A percentile compares a stretch with the other conserved stretches of the same genome.
Evolutionary conservation across 1,284 basidiomycete species (phyloP).

Genomic region (Apiotrichum gamsii): DNA sequence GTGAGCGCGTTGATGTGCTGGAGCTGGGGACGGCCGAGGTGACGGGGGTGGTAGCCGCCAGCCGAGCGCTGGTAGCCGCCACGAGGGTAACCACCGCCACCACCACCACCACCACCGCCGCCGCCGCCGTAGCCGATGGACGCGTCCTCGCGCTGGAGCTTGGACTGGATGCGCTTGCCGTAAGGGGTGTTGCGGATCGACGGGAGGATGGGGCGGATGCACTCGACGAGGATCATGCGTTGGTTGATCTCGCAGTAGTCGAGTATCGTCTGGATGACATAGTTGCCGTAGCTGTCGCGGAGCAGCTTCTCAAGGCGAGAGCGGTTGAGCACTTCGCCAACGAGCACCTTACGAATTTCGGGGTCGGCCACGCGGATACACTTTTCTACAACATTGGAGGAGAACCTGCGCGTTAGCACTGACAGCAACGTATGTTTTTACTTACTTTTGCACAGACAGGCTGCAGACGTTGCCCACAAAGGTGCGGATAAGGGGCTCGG

Average conservation of each 20-base stretch:
- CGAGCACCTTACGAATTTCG: conserved; percentile 84
- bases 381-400: conserved; percentile 50
- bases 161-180: conserved; percentile 95
- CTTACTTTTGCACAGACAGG: conserved; percentile 96
- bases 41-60: conserved; percentile 37
- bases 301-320: conserved; percentile 91
- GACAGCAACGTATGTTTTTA: conserved; percentile 60
- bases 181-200: conserved; percentile 96
- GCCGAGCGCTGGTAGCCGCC: conserved; percentile 36
- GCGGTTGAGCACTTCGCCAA: conserved; percentile 92
- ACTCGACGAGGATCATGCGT: conserved; percentile 76
- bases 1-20: conserved; percentile 49
- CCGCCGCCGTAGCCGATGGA: conserved; percentile 52
- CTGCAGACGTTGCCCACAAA: conserved; percentile 97
- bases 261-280: conserved; percentile 88
- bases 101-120: conserved; percentile 31
- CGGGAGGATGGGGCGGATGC: conserved; percentile 91
- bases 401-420: conserved; percentile 25
- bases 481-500: conserved; percentile 93
- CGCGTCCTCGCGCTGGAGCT: conserved; percentile 86
- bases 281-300: conserved; percentile 89
- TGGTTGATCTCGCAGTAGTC: conserved; percentile 90
- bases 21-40: conserved; percentile 45
- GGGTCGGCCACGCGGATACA: conserved; percentile 97
- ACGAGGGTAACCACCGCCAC: conserved; percentile 44